phyloP scores from a whole-genome alignment of 2,329 filamentous ascomycete species.

The Coleophoma crateriformis region DNA sequence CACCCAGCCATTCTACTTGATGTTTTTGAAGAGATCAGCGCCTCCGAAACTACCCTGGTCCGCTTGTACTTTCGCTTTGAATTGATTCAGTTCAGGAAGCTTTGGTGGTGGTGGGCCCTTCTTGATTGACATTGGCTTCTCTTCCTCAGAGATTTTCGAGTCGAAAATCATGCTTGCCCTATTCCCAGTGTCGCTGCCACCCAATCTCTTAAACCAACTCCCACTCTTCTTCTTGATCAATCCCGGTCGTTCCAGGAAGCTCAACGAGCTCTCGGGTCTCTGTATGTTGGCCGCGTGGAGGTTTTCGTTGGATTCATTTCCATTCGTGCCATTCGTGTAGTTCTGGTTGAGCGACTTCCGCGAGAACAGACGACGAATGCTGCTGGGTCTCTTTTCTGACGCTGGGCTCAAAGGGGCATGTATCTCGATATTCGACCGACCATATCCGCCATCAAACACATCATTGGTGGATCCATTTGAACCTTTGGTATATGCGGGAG shows the following conservation, averaged over 20 bases:
- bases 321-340: constrained; percentile 20
- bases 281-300: constrained; percentile 10
- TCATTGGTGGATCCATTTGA: constrained; percentile 7
- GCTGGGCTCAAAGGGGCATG: constrained; percentile 19
- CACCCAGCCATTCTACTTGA: constrained; percentile 21
- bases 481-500: constrained; percentile 3
- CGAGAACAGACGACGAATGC: constrained; percentile 30
- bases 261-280: constrained; percentile 23
- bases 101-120: constrained; percentile 25
- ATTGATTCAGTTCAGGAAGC: constrained; percentile 25
- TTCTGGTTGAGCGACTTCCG: constrained; percentile 27
- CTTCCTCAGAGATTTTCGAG: neutral
- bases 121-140: constrained; percentile 8
- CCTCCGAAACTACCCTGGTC: constrained; percentile 24
- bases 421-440: constrained; percentile 10
- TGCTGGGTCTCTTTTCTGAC: constrained; percentile 25
- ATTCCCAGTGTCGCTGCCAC: constrained; percentile 7
- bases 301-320: constrained; percentile 20
- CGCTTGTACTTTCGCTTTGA: constrained; percentile 23
- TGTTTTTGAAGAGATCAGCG: constrained; percentile 29
- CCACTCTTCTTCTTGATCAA: constrained; percentile 20
- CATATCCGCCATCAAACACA: constrained; percentile 9
- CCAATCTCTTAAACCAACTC: constrained; percentile 25
- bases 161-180: constrained; percentile 21
- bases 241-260: constrained; percentile 14